Evolutionary conservation across 2,329 filamentous ascomycete species (phyloP), one percentile per base, ranked within the genome.

Genomic region (Leptographium lundbergii): DNA sequence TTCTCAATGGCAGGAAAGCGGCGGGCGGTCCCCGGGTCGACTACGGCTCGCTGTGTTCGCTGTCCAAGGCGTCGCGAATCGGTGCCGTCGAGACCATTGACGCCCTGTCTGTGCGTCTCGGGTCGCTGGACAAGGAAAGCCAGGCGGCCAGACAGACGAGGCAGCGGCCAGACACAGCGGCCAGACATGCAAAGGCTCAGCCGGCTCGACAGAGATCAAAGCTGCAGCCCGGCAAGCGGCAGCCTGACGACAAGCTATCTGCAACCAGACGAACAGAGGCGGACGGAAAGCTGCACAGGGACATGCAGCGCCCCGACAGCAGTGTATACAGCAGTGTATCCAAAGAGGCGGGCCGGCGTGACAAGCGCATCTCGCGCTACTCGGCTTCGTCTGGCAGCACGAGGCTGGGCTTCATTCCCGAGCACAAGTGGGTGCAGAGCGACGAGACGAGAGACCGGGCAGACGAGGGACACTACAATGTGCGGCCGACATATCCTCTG

Each of bases 61-160:
- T 81, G 32, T 81, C 77, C 4, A 75, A 74, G 60, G 67, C 72
- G 3, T 79, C 77, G 0, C 71, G 77, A 29, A 61, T 71, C n/a
- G 75, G 79, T 56, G 76, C 77, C 1, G 72, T 81, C 61, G 70
- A 70, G 59, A 71, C 77, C 9, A 80, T 81, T 58, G 72, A 77
- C 56, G 70, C 72, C 19, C 68, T 81, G 29, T 79, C 78, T 2
- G 68, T 63, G 29, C 65, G 70, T 4, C 61, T 71, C 25, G 61
- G 62, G 34, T 14, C 34, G 10, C 10, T 14, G 34, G 34, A 36
- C 34, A 13, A 32, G 29, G 13, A 2, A 36, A 10, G 34, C 34
- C 34, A 13, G 34, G 13, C 34, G 34, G 7, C 13, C 9, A 32
- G 10, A 32, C 29, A 32, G 29, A 36, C 7, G 34, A 39, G 17